These are phyloP conservation scores for Chalciporus sp. DNA, from an alignment of 1,284 basidiomycete genomes.

Conservation along the genomic window DNA sequence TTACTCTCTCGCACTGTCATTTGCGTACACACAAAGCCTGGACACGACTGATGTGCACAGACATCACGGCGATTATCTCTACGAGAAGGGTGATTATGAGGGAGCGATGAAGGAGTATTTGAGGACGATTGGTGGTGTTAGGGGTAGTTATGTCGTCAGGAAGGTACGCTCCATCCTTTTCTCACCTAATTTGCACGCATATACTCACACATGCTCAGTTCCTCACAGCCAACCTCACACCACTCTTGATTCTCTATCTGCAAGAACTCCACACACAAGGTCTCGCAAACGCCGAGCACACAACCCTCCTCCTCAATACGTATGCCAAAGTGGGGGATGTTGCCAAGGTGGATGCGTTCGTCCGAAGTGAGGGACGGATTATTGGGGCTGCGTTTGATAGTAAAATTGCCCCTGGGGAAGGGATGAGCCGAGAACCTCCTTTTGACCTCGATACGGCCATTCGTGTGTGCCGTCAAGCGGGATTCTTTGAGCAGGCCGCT, in stretches of 20 bases:
- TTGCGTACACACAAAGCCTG: slow-evolving; percentile 78
- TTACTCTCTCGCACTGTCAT: slow-evolving; percentile 73
- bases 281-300: slow-evolving; percentile 95
- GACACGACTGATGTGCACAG: slow-evolving; percentile 86
- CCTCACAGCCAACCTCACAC: slow-evolving; percentile 94
- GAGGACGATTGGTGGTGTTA: slow-evolving; percentile 86
- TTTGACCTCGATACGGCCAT: slow-evolving; percentile 98
- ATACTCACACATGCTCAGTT: slow-evolving; percentile 58
- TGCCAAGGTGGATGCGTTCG: slow-evolving; percentile 86
- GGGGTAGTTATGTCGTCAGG: slow-evolving; percentile 95
- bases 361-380: slow-evolving; percentile 76
- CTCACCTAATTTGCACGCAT: neutral
- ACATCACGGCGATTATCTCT: slow-evolving; percentile 92
- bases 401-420: slow-evolving; percentile 37
- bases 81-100: slow-evolving; percentile 90
- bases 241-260: slow-evolving; percentile 92
- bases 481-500: slow-evolving; percentile 93
- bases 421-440: slow-evolving; percentile 69
- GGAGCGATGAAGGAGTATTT: slow-evolving; percentile 92
- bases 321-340: slow-evolving; percentile 97
- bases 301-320: slow-evolving; percentile 92
- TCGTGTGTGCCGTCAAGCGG: slow-evolving; percentile 93
- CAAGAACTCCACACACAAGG: slow-evolving; percentile 92
- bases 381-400: slow-evolving; percentile 22
- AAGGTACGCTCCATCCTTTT: slow-evolving; percentile 58